Evolutionary conservation across 371 early-diverging fungal genomes (phyloP), one percentile per base, ranked within the genome.

Genomic region (Apophysomyces trapeziformis): DNA sequence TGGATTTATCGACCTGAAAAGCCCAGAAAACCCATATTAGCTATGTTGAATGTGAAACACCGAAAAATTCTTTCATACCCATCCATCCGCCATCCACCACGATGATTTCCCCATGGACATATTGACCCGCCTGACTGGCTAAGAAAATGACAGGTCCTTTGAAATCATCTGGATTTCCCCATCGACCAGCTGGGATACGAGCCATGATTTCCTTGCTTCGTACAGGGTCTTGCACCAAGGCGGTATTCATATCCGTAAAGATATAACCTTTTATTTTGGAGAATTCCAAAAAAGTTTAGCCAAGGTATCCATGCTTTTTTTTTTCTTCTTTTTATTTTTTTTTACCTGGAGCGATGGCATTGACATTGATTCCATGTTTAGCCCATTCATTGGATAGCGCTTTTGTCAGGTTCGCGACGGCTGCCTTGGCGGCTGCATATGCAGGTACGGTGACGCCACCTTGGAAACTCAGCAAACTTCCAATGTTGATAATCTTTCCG

Each of bases 371-470:
- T 9, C 75, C 76, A 37, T 65, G 63, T 38, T 68, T 57, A 0
- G 73, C 86, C 86, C 86, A 86, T 72, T 87, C 87, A 67, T 84
- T 85, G 61, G 87, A 85, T 26, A 88, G 69, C 11, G 85, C 85
- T 78, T 88, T 87, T 60, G 89, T 87, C 64, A 88, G 70, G 63
- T 82, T 82, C 26, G 79, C 69, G 37, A 87, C 68, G 65, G 86
- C 89, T 38, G 83, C 86, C 71, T 88, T 88, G 60, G 87, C 85
- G 16, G 85, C 81, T 38, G 86, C 83, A 68, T 88, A 88, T 43
- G 76, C 73, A 16, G 73, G 68, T 21, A 71, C 67, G 38, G 50
- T 58, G 32, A 76, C 65, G 9, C 76, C 73, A 6, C 70, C 73
- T 65, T 73, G 65, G 61, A 70, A 77, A 36, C 65, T 68, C 68